Conservation (phyloP, 345 rosid species). For the Eutrema japonicum region DNA sequence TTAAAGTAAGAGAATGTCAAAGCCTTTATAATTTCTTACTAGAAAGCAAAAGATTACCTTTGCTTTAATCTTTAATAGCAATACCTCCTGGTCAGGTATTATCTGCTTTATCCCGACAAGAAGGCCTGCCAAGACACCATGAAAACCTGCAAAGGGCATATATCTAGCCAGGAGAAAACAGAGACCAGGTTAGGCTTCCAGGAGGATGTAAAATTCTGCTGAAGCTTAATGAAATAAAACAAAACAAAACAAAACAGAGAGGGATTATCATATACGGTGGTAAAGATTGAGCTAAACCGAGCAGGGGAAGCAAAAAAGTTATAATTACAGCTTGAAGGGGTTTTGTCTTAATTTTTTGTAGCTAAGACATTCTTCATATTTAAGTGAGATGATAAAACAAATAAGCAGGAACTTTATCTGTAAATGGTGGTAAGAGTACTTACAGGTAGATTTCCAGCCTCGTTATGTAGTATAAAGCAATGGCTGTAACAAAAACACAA, state of each 20-base stretch:
- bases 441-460: slow-evolving; percentile 84
- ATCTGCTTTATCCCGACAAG: slow-evolving; percentile 97
- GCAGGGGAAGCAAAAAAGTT: slow-evolving; percentile 1
- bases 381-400: background rate
- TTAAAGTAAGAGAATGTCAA: slow-evolving; percentile 17
- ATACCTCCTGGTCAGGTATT: slow-evolving; percentile 88
- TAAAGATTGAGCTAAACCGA: background rate
- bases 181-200: background rate
- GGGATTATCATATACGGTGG: background rate
- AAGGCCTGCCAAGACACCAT: slow-evolving; percentile 84
- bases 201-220: too few relatives aligned
- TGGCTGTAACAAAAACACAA: slow-evolving; percentile 81
- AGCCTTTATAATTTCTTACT: background rate
- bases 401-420: slow-evolving; percentile 23
- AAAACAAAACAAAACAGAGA: slow-evolving; percentile 8
- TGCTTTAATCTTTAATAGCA: slow-evolving; percentile 74
- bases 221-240: background rate
- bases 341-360: background rate
- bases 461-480: slow-evolving; percentile 83
- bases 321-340: background rate
- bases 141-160: slow-evolving; percentile 95
- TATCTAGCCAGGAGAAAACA: slow-evolving; percentile 58
- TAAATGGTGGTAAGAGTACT: slow-evolving; percentile 43
- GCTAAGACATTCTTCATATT: background rate
- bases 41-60: slow-evolving; percentile 56